Conservation (phyloP, 257 asterid species). For the Mentha longifolia region DNA sequence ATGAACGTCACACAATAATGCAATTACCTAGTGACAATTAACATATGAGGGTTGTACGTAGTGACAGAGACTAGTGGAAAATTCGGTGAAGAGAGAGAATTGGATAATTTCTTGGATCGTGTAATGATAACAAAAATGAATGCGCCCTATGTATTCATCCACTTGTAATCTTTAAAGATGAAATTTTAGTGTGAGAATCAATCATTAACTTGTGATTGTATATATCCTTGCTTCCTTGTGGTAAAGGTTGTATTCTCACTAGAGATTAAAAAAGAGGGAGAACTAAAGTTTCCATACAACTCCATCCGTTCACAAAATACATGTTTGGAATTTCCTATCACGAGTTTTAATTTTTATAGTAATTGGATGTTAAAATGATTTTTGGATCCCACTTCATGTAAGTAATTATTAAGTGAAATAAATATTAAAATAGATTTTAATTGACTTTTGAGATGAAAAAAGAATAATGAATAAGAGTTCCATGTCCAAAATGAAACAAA, state of each 20-base stretch:
- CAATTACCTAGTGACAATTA: not conserved
- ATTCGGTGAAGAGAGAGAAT: constrained; percentile 8
- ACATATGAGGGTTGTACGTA: no score
- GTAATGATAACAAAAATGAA: constrained; percentile 25
- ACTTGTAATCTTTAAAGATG: constrained; percentile 28
- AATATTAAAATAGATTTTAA: no score
- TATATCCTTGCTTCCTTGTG: constrained; percentile 27
- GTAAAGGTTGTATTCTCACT: constrained; percentile 23
- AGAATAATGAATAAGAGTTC: no score
- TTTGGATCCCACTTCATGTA: no score
- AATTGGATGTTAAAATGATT: no score
- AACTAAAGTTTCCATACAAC: no score
- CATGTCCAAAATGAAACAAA: no score
- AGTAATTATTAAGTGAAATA: no score
- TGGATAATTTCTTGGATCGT: constrained; percentile 34
- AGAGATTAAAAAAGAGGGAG: not conserved
- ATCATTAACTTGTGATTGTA: constrained; percentile 34
- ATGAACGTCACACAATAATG: not conserved
- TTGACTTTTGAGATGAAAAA: not conserved
- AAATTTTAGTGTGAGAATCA: constrained; percentile 15
- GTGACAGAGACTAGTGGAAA: constrained; percentile 23
- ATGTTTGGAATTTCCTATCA: no score
- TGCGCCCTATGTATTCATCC: constrained; percentile 1
- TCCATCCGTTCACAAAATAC: no score
- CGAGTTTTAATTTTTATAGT: no score